Conservation (phyloP, 345 rosid genomes). For the Barbarea vulgaris region DNA sequence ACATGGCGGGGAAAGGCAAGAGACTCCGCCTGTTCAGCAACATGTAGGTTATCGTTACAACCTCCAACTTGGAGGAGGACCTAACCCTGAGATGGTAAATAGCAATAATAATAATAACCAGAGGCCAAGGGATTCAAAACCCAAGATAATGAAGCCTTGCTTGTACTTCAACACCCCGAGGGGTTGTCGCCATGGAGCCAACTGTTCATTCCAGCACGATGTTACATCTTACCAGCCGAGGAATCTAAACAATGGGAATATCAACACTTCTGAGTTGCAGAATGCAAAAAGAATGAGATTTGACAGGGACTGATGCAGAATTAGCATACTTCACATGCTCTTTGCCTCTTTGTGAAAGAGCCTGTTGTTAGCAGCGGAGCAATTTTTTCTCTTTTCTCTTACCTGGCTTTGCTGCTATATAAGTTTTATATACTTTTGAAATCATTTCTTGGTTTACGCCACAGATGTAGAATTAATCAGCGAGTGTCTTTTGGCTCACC, state of each 20-base stretch:
- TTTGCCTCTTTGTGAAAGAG: constrained; percentile 26
- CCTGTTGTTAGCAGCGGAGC: constrained; percentile 28
- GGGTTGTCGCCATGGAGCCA: constrained; percentile 91
- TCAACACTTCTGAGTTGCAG: constrained; percentile 54
- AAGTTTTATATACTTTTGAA: constrained; percentile 19
- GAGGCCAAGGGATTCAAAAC: constrained; percentile 54
- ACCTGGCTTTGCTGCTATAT: constrained; percentile 36
- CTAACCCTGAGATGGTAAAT: constrained; percentile 53
- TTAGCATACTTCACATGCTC: constrained; percentile 33
- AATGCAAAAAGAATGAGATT: constrained; percentile 86
- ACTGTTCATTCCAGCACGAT: constrained; percentile 85
- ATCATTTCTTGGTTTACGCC: not conserved
- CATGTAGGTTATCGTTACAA: constrained; percentile 45
- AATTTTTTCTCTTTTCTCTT: constrained; percentile 12
- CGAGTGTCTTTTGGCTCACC: constrained; percentile 8
- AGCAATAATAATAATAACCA: constrained; percentile 48
- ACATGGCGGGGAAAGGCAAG: constrained; percentile 94
- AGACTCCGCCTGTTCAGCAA: constrained; percentile 49
- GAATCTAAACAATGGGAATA: constrained; percentile 35
- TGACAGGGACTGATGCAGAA: constrained; percentile 80
- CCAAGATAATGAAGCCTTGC: constrained; percentile 89
- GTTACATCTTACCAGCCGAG: constrained; percentile 55
- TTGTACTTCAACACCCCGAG: constrained; percentile 81
- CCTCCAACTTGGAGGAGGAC: constrained; percentile 45
- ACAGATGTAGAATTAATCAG: constrained; percentile 27